Evolutionary conservation across 106 monocot species (phyloP).

Genomic region (Dendrobium chrysotoxum): DNA sequence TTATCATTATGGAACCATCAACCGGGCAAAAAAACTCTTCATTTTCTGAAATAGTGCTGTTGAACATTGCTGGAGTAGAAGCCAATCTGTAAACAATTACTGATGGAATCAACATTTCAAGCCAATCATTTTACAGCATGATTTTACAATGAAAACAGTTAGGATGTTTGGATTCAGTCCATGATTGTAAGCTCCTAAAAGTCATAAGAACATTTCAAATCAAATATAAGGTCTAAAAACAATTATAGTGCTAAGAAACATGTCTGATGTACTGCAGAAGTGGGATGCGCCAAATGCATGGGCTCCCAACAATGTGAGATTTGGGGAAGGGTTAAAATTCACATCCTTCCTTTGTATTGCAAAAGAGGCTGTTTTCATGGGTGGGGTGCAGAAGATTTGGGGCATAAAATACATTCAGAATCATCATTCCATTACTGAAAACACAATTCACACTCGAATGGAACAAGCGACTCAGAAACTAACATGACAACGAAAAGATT

Average conservation of each 20-base stretch:
- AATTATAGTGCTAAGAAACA: not conserved
- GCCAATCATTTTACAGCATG: not conserved
- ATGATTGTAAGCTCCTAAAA: not conserved
- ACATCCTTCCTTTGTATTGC: not conserved
- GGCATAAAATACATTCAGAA: not conserved
- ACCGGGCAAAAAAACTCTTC: constrained; percentile 66
- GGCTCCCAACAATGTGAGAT: not conserved
- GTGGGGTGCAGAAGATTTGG: not conserved
- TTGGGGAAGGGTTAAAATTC: not conserved
- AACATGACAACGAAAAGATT: not conserved
- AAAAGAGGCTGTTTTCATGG: not conserved
- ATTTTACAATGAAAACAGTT: not conserved
- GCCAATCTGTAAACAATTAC: constrained; percentile 56
- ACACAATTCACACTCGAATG: not conserved
- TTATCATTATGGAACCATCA: constrained; percentile 99
- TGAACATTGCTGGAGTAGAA: constrained; percentile 99
- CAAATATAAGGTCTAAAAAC: not conserved
- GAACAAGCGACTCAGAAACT: not conserved
- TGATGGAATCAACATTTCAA: not conserved
- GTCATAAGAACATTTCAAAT: not conserved
- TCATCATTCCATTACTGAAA: not conserved
- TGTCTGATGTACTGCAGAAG: not conserved
- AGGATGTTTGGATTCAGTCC: not conserved
- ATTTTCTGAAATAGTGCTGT: constrained; percentile 88
- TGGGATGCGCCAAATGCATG: not conserved